Base-by-base conservation (phyloP, 1,284 basidiomycete species). In the Malassezia caprae region DNA sequence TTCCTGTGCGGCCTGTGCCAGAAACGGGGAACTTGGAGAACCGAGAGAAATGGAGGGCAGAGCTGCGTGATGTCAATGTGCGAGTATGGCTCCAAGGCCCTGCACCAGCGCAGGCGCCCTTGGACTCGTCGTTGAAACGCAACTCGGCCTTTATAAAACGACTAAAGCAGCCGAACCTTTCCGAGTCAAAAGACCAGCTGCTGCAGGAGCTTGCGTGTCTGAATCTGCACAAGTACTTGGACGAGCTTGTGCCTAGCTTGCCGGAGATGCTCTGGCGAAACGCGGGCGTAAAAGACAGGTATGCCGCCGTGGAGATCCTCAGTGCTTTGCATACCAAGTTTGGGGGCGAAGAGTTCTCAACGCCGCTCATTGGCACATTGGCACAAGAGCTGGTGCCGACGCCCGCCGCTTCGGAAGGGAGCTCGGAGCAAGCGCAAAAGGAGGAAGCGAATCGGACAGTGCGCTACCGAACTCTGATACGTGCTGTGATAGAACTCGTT, bases 211-310 rank as follows among this genome's bases (percentile, higher is more conserved):
- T 94, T 60, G 84, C 88, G 58, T 80, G 84, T 0, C 80, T 99
- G 43, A 85, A 88, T 4, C 79, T 99, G 45, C 89, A 90, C 77
- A 98, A 96, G 76, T 96, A 99, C 73, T 80, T 93, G 49, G 91
- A 96, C 67, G 94, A 99, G 77, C 85, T 96, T 59, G 85, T 87
- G 1, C 83, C 84, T 11, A 90, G 90, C 1, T 79, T 85, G 0
- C 78, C 88, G 0, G 94, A 99, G 70, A 93, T 94, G 1, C 80
- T 93, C 35, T 76, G 77, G 10, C 82, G 85, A 60, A 91, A 90
- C 75, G 90, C 85, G 79, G 87, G 81, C 0, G 87, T 89, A 65
- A 86, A 85, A 65, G 90, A 98, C 72, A 81, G 90, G 23, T 87
- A 89, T 80, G 86, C 85, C 53, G 90, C 90, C 6, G 31, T 51